Evolutionary conservation across 2,329 filamentous ascomycete species (phyloP), one percentile per base, ranked within the genome.

Genomic region (Neoarthrinium moseri): DNA sequence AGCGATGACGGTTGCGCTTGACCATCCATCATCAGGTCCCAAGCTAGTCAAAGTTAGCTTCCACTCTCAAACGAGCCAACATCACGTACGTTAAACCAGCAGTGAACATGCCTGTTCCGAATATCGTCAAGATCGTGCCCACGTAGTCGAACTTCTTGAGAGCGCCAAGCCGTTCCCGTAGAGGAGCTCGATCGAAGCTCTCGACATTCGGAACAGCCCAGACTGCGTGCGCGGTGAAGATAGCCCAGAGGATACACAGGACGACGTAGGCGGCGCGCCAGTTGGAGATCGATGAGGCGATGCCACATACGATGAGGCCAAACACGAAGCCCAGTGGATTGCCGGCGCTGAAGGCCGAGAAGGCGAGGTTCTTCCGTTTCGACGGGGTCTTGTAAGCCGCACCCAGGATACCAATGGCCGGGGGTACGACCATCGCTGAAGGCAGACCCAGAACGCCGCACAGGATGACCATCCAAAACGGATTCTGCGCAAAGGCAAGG

Each of bases 261-360:
- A 84, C 62, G 60, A 78, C 80, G 56, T 83, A 87, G 0, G 74
- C 71, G 0, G 83, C 80, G 32, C 84, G 71, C 84, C 84, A 88
- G 47, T 72, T 78, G 49, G 80, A 80, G 1, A 86, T 57, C 44
- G 78, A 72, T 0, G 81, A 78, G 0, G 80, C 81, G 10, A 87
- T 66, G 1, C 84, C 84, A 6, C 78, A 79, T 3, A 84, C 71
- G 3, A 88, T 78, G 29, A 77, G 71, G 2, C 72, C 72, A 20
- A 68, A 54, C 6, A 67, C 59, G 46, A 68, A 67, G 0, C 66
- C 65, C 15, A 68, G 38, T 2, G 66, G 66, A 37, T 68, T 68
- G 0, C 64, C 66, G 7, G 61, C 61, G 5, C 63, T 65, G 45
- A 62, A 62, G 17, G 56, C 58, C 15, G 58, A 59, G 35, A 62